Conservation (phyloP, 2,329 filamentous ascomycete genomes). For the Catunica adiposa region DNA sequence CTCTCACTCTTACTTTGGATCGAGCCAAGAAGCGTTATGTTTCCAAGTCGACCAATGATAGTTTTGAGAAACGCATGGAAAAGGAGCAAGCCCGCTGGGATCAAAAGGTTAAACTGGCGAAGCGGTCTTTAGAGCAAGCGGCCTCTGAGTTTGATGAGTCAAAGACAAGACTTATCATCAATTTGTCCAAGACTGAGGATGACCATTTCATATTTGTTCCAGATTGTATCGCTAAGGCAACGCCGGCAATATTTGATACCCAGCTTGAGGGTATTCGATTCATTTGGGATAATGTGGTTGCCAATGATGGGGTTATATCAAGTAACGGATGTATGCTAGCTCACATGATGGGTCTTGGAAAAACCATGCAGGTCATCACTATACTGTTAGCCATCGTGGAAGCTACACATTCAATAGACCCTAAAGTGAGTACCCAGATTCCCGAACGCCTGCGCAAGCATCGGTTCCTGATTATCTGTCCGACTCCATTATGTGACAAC, state of each 20-base stretch:
- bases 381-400: conserved; percentile 60
- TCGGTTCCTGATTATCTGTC: conserved; percentile 58
- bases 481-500: conserved; percentile 58
- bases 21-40: conserved; percentile 21
- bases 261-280: conserved; percentile 72
- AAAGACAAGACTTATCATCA: conserved; percentile 42
- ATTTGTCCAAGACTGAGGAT: conserved; percentile 44
- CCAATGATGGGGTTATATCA: conserved; percentile 25
- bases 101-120: conserved; percentile 29
- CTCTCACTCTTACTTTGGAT: not conserved
- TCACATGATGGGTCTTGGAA: conserved; percentile 83
- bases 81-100: conserved; percentile 36
- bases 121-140: conserved; percentile 20
- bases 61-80: conserved; percentile 39
- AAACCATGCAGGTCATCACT: conserved; percentile 82
- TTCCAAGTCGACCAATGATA: conserved; percentile 32
- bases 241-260: conserved; percentile 51
- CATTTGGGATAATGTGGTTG: conserved; percentile 71
- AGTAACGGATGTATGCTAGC: conserved; percentile 66
- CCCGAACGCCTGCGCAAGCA: conserved; percentile 45
- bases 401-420: conserved; percentile 42
- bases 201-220: conserved; percentile 49
- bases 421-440: conserved; percentile 45
- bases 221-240: conserved; percentile 35
- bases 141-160: conserved; percentile 26